A percentile compares a stretch with the other conserved stretches of the same genome.
phyloP scores from a whole-genome alignment of 1,139 yeast species.

The Debaryomyces sp. region DNA sequence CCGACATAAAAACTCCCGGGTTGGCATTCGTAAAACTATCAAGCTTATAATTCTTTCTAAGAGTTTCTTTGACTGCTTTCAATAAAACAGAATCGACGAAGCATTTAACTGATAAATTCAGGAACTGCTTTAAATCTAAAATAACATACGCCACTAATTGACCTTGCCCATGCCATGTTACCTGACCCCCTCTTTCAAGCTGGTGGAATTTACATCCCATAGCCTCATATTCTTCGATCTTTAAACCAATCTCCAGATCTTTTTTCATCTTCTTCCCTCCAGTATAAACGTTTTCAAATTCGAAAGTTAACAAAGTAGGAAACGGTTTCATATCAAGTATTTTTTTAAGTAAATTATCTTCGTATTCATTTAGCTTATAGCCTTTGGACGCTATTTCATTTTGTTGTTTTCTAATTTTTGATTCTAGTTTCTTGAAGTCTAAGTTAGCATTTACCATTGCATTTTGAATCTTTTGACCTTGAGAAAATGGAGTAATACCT shows the following conservation, averaged over 20 bases:
- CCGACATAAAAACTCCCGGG: slow-evolving; percentile 83
- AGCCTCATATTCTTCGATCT: slow-evolving; percentile 41
- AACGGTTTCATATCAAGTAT: slow-evolving; percentile 57
- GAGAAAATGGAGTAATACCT: slow-evolving; percentile 53
- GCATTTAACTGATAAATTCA: slow-evolving; percentile 67
- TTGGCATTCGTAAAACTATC: slow-evolving; percentile 55
- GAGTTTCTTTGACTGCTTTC: slow-evolving; percentile 57
- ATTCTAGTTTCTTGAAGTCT: slow-evolving; percentile 58
- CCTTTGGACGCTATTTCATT: slow-evolving; percentile 42
- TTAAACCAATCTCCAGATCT: slow-evolving; percentile 37
- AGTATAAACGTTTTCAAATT: slow-evolving; percentile 82
- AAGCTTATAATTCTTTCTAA: slow-evolving; percentile 50
- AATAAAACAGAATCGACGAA: slow-evolving; percentile 73
- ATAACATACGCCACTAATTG: slow-evolving; percentile 88
- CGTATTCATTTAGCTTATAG: slow-evolving; percentile 46
- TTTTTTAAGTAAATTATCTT: slow-evolving; percentile 43
- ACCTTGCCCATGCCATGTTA: slow-evolving; percentile 96
- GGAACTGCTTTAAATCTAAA: slow-evolving; percentile 67
- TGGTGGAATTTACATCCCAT: slow-evolving; percentile 59
- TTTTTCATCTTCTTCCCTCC: slow-evolving; percentile 81
- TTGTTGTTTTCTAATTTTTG: slow-evolving; percentile 47
- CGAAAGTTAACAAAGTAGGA: slow-evolving; percentile 74
- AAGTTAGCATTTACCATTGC: slow-evolving; percentile 61
- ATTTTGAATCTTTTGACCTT: slow-evolving; percentile 68
- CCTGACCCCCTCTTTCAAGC: slow-evolving; percentile 92